A percentile compares a stretch with the other conserved stretches of the same genome.
These are phyloP conservation scores for Teunomyces pallodes DNA, from an alignment of 805 yeast genomes.

Conservation along the genomic window DNA sequence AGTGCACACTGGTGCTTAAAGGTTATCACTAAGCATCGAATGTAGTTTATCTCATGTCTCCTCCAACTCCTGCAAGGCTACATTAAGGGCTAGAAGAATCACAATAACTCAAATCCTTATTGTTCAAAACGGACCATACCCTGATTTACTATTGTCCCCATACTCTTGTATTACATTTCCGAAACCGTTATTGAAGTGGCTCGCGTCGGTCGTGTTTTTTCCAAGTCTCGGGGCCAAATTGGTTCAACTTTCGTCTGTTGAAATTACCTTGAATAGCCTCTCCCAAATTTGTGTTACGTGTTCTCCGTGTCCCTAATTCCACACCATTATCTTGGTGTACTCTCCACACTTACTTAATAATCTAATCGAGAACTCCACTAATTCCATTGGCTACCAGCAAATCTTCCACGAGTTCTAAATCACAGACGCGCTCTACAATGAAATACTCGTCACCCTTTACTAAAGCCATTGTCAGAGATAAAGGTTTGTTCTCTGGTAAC, in stretches of 20 bases:
- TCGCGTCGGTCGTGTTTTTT: constrained; percentile 3
- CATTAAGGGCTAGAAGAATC: too few species aligned
- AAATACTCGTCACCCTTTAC: constrained; percentile 25
- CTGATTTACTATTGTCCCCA: neutral
- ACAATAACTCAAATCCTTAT: neutral
- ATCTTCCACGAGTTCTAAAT: neutral
- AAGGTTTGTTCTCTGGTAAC: constrained; percentile 32
- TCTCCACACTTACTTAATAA: neutral
- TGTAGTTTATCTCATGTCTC: neutral
- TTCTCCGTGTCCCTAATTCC: neutral
- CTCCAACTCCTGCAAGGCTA: too few species aligned
- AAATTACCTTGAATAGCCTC: neutral
- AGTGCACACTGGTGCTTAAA: neutral
- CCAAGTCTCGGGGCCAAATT: constrained; percentile 1
- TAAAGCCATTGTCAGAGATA: constrained; percentile 29
- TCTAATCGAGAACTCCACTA: neutral
- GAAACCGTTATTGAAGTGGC: neutral
- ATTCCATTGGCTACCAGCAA: neutral
- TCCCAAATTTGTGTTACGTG: neutral
- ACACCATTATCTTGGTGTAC: neutral
- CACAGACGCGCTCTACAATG: neutral
- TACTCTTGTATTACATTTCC: neutral
- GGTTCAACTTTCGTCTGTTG: constrained; percentile 1
- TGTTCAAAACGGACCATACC: neutral
- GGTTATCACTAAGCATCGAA: neutral